Conservation (phyloP, 768 basidiomycete genomes). For the Rhizopogon rudus region DNA sequence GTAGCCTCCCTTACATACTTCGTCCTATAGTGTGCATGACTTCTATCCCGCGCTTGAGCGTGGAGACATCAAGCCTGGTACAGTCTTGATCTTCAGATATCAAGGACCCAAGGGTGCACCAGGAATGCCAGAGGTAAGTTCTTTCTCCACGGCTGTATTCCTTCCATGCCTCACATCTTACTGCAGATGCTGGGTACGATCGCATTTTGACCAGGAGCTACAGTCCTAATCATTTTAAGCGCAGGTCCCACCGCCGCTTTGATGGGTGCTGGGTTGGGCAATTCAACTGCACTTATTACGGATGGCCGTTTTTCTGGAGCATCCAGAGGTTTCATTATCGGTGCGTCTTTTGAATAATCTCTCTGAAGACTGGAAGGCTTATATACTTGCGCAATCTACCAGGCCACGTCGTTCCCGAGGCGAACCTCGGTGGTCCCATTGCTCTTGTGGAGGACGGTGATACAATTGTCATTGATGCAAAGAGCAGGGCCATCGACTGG, state of each 20-base stretch:
- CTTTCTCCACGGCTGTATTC: neutral
- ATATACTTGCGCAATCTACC: conserved; percentile 22
- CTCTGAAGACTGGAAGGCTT: conserved; percentile 34
- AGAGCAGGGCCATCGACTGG: conserved; percentile 65
- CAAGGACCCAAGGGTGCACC: conserved; percentile 91
- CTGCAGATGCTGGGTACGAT: conserved; percentile 40
- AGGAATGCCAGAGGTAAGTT: conserved; percentile 76
- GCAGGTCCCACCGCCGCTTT: conserved; percentile 76
- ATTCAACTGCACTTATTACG: conserved; percentile 77
- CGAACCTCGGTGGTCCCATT: conserved; percentile 80
- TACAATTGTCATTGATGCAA: conserved; percentile 67
- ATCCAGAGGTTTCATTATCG: conserved; percentile 60
- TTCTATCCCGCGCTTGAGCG: conserved; percentile 72
- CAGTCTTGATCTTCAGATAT: conserved; percentile 78
- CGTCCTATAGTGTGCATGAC: conserved; percentile 44
- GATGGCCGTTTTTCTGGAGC: conserved; percentile 91
- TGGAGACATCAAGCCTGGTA: conserved; percentile 73
- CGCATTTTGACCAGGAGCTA: neutral
- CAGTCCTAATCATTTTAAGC: conserved; percentile 5
- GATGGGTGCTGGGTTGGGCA: conserved; percentile 77
- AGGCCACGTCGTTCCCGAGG: conserved; percentile 63
- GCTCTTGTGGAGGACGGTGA: conserved; percentile 85
- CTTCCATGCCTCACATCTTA: neutral
- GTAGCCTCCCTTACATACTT: neutral
- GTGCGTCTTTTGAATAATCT: conserved; percentile 19